Conservation (phyloP, 2,329 filamentous ascomycete species). For the Sphaerulina populicola region DNA sequence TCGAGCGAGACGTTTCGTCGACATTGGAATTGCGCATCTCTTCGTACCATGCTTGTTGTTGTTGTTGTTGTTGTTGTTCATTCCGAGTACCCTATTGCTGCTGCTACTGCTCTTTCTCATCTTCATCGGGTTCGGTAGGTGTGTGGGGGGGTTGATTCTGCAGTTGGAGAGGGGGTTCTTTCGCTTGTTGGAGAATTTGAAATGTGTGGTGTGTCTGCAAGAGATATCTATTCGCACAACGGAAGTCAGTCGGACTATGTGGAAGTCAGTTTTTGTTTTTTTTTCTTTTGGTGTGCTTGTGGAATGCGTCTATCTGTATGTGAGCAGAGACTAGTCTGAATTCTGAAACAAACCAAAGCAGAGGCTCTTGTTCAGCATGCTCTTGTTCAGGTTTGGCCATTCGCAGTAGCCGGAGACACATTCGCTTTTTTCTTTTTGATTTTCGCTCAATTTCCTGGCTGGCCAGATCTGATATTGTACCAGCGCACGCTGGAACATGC, state of each 20-base stretch:
- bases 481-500: neutral
- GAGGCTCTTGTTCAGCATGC: too few relatives aligned
- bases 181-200: neutral
- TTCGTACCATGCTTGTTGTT: neutral
- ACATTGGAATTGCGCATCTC: neutral
- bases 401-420: neutral
- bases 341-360: too few relatives aligned
- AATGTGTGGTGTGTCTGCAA: neutral
- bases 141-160: too few relatives aligned
- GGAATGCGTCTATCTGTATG: too few relatives aligned
- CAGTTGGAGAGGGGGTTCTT: neutral
- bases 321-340: too few relatives aligned
- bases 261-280: too few relatives aligned
- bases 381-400: too few relatives aligned
- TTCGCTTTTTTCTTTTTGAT: neutral
- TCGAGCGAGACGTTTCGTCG: too few relatives aligned
- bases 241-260: too few relatives aligned
- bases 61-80: neutral
- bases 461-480: constrained; percentile 1
- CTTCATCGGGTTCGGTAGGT: neutral
- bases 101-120: neutral
- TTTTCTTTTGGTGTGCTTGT: too few relatives aligned
- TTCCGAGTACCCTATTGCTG: neutral
- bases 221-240: too few relatives aligned
- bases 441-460: neutral